Base-by-base conservation (phyloP, 768 basidiomycete genomes). In the Boletus edulis region DNA sequence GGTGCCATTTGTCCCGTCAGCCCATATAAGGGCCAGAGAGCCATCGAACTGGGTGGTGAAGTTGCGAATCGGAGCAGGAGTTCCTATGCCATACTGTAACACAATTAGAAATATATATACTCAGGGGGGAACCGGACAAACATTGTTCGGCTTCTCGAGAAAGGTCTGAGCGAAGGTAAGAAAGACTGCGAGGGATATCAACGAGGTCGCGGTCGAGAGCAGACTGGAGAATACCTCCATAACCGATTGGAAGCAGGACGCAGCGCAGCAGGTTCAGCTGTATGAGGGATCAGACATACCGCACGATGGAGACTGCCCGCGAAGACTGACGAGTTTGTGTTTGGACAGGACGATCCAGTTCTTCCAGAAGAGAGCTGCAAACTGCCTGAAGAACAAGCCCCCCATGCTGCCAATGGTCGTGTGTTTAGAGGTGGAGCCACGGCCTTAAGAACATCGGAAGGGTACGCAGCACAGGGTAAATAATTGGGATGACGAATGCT, bases 301-400 rank as follows among this genome's bases (percentile, higher is more conserved):
- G 38, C n/a, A 32, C 52, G 37, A 43, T 8, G 39, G n/a, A 38
- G 34, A 46, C 31, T 4, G 4, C 17, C 22, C 7, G 2, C 7
- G 27, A 17, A 34, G 22, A 75, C 84, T 66, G 62, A 87, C 86
- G 64, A 85, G 68, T 49, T 83, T 78, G 67, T 86, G 84, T 63
- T 81, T 86, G 22, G 79, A 82, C 29, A 88, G 73, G 0, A 87
- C 76, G 41, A 89, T 87, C 84, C 84, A 87, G 59, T 89, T 89
- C 75, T 89, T 89, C 80, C 82, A 79, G 52, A 81, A 78, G 20
- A 89, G 69, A 3, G 80, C 82, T 4, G 70, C 67, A 52, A 85
- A 78, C 71, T 89, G 87, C 31, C 79, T 76, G 75, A 81, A 80
- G 66, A 87, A 85, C 35, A 84, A 68, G 52, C 56, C 56, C 2